Base-by-base conservation (phyloP, 169 alveolate genomes). In the Babesia bovis region DNA sequence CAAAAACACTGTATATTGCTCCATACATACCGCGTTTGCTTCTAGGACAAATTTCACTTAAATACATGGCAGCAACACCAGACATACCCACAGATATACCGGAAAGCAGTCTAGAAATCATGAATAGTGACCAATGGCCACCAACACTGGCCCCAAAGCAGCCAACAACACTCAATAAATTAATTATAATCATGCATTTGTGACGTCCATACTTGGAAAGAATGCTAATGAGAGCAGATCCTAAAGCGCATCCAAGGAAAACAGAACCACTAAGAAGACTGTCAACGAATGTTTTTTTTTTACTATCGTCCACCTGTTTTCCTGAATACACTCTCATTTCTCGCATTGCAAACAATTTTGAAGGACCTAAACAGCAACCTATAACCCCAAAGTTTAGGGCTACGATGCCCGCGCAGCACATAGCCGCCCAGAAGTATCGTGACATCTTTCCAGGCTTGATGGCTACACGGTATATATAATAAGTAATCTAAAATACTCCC, bases 71-170 rank as follows among this genome's bases (percentile, higher is more conserved):
- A 7, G 78, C 92, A 32, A 90, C 70, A 2, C 89, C 94, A 1
- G 96, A 87, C 50, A 91, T 47, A 0, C 96, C 96, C 42, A 91
- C 86, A 4, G 91, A 95, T 41, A 90, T 55, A 2, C 96, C 96
- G 10, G 85, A 74, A n/a, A 85, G 36, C 10, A 91, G 38, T 9
- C 96, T 85, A 6, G 91, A 91, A 21, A 85, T 30, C 50, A 90
- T 49, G 28, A 92, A 78, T 13, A 90, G 47, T 25, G 42, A 51
- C 52, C 83, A 87, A 53, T 63, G 69, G 49, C 40, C 61, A 15
- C 85, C 85, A 26, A 66, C 67, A 7, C 82, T 53, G 21, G 90
- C 73, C 21, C 82, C 66, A 30, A 74, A 28, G 58, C 85, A 68
- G 35, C 89, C 91, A 13, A 61, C 59, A 49, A 79, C 51, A 41